Base-by-base conservation (phyloP, 2,329 filamentous ascomycete genomes). In the Stachybotrys chartarum region DNA sequence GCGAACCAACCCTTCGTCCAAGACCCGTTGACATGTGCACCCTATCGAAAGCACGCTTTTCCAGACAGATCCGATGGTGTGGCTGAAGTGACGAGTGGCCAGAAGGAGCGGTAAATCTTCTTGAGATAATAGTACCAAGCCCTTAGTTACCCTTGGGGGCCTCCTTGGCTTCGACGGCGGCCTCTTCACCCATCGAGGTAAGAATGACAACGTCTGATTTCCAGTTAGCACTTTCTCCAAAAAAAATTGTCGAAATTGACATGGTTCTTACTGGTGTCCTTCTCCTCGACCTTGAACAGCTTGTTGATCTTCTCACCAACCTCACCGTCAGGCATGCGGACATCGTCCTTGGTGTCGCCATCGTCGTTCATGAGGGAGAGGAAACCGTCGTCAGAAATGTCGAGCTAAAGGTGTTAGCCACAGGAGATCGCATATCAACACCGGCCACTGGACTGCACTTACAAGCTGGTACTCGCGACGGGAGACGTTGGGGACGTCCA, bases 121-220 rank as follows among this genome's bases (percentile, higher is more conserved):
- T 62, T 58, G 58, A 42, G 35, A 42, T 10, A 56, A 49, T 56
- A 54, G 57, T 55, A 53, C 55, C 53, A 59, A 53, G 50, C 56
- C 47, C 60, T 67, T 68, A 70, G 56, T 58, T 55, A 58, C 63
- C 60, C 58, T 65, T 66, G 75, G 89, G 86, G 75, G 90, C 90
- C 80, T 97, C 92, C 86, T 97, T 97, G 78, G 86, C 88, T 73
- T 97, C 92, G 73, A 97, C 87, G 70, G 87, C 88, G 68, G 83
- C 78, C 83, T 97, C 90, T 80, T 99, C 93, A 72, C 90, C 90
- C 94, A 99, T 99, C 73, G 94, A 86, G 68, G 90, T 90, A 72
- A 96, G 88, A 74, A 99, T 85, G 68, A 93, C 88, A 68, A 97
- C 87, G 78, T 91, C 91, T 96, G 61, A 6, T 35, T 14, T 42